Percentiles rank a stretch among this genome's conserved stretches.
These are phyloP conservation scores for Suhomyces guaymorum DNA, from an alignment of 1,139 yeast genomes.

Conservation along the genomic window DNA sequence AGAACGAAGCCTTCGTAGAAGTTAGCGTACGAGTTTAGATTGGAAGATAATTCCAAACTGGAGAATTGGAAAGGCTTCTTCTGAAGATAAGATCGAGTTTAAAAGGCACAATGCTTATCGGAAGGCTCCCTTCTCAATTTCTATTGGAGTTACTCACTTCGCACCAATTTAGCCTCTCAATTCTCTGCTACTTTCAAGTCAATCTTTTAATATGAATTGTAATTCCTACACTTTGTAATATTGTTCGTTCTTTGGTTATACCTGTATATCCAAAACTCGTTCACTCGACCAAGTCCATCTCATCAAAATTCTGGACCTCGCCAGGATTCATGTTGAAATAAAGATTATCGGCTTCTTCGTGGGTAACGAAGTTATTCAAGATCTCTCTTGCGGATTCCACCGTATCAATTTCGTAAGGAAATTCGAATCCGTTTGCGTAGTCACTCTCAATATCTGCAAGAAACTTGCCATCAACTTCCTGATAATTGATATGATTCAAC, in stretches of 20 bases:
- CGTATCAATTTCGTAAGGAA: conserved; percentile 61
- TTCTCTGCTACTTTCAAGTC: no score
- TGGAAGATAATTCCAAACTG: no score
- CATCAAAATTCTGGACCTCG: conserved; percentile 24
- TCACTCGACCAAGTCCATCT: conserved; percentile 23
- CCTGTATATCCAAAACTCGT: background rate
- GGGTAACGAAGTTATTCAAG: conserved; percentile 66
- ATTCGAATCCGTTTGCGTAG: conserved; percentile 59
- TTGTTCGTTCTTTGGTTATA: background rate
- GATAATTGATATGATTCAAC: conserved; percentile 31
- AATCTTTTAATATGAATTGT: no score
- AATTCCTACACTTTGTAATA: no score
- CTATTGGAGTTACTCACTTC: no score
- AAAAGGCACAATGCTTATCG: no score
- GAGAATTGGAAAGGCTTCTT: no score
- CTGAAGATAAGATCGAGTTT: no score
- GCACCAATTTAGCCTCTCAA: no score
- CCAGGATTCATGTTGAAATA: conserved; percentile 63
- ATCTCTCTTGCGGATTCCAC: conserved; percentile 73
- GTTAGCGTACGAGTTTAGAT: no score
- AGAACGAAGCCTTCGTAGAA: no score
- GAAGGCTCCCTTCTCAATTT: no score
- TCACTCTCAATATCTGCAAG: conserved; percentile 41
- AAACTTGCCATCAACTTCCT: conserved; percentile 15
- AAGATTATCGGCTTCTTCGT: conserved; percentile 78